These are phyloP conservation scores for Scheffersomyces titani DNA, from an alignment of 1,139 yeast genomes.

Conservation along the genomic window DNA sequence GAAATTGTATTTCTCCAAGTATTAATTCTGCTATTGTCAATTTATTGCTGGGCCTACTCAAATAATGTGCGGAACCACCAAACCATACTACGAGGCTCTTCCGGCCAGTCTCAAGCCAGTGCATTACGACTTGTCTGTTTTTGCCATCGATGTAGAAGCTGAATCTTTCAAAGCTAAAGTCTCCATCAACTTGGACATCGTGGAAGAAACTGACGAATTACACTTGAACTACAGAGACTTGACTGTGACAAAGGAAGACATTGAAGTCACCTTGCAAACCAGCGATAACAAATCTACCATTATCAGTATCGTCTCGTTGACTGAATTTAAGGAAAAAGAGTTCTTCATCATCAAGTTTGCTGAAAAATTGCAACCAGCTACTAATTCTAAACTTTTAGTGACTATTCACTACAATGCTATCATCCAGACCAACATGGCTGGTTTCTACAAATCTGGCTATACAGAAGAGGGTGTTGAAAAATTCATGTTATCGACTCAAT, in stretches of 20 bases:
- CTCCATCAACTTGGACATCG: conserved; percentile 36
- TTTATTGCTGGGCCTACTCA: neutral
- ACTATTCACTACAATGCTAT: conserved; percentile 46
- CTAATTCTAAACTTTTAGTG: conserved; percentile 20
- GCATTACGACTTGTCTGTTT: conserved; percentile 45
- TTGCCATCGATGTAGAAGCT: conserved; percentile 31
- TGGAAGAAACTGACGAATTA: conserved; percentile 33
- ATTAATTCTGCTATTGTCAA: neutral
- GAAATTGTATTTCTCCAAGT: neutral
- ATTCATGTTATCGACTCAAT: conserved; percentile 79
- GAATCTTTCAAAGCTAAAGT: conserved; percentile 46
- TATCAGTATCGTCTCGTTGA: conserved; percentile 17
- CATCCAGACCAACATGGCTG: conserved; percentile 74
- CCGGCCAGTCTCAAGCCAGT: conserved; percentile 44
- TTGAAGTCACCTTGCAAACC: conserved; percentile 6
- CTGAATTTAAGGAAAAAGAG: conserved; percentile 27
- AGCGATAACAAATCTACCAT: conserved; percentile 1
- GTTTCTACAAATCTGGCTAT: conserved; percentile 79
- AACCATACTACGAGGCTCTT: conserved; percentile 38
- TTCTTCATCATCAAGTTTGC: conserved; percentile 25
- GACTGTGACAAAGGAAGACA: conserved; percentile 13
- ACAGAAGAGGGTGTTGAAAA: conserved; percentile 59
- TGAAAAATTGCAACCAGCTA: conserved; percentile 4
- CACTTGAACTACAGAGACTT: conserved; percentile 47
- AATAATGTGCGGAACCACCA: neutral